Percentiles rank a stretch among this genome's conserved stretches.
Evolutionary conservation across 83 land plant genomes (phyloP).

Genomic region (Picea abies): DNA sequence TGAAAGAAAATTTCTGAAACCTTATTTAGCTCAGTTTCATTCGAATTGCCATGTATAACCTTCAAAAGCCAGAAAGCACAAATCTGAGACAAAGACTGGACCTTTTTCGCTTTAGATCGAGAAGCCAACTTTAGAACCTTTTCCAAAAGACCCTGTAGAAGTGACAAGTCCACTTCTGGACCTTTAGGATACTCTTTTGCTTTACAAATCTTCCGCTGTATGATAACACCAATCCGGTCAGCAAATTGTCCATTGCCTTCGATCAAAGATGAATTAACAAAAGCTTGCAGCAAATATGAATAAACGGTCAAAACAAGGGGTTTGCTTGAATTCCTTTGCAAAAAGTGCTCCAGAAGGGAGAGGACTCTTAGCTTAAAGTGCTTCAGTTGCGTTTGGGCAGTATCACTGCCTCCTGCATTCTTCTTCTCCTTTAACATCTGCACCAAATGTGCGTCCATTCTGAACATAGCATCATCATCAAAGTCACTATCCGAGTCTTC

Average conservation of each 20-base stretch:
- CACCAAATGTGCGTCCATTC: conserved; percentile 70
- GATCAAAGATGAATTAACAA: conserved; percentile 46
- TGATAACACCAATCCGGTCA: conserved; percentile 59
- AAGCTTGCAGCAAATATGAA: conserved; percentile 65
- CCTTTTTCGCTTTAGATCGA: conserved; percentile 47
- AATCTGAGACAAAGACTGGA: conserved; percentile 59
- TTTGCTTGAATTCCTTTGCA: conserved; percentile 78
- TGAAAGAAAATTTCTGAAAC: conserved; percentile 31
- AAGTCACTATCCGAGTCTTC: conserved; percentile 61
- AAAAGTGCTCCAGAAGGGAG: conserved; percentile 77
- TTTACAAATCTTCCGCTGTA: conserved; percentile 77
- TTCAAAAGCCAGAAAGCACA: conserved; percentile 80
- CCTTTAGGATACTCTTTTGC: conserved; percentile 80
- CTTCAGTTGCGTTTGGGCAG: conserved; percentile 73
- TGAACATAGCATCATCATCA: conserved; percentile 98
- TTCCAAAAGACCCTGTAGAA: conserved; percentile 54
- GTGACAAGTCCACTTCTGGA: conserved; percentile 36
- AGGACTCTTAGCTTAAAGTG: conserved; percentile 90
- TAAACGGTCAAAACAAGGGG: conserved; percentile 57
- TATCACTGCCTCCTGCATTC: conserved; percentile 54
- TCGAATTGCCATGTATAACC: conserved; percentile 56
- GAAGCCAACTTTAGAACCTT: conserved; percentile 67
- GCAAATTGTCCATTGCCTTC: conserved; percentile 67
- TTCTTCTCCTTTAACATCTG: conserved; percentile 60
- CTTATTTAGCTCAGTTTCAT: conserved; percentile 34